Conservation (phyloP, 805 yeast genomes). For the Saturnispora serradocipensis region DNA sequence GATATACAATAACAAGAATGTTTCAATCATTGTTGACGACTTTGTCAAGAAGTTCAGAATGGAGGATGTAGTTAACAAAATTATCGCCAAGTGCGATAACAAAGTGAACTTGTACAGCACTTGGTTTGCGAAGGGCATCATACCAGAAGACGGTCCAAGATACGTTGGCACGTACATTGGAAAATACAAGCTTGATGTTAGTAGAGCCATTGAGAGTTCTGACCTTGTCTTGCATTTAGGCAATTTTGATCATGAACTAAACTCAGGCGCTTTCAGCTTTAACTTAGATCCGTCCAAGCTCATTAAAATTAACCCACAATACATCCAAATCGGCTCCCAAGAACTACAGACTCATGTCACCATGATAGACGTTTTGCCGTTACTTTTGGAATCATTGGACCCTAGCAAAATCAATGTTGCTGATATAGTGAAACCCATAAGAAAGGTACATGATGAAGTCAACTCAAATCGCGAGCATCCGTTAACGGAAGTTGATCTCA, state of each 20-base stretch:
- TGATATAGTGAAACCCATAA: neutral
- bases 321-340: conserved; percentile 28
- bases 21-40: conserved; percentile 35
- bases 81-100: conserved; percentile 26
- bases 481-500: conserved; percentile 28
- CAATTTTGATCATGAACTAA: conserved; percentile 51
- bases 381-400: conserved; percentile 33
- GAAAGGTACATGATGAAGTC: conserved; percentile 5
- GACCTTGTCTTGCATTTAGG: conserved; percentile 74
- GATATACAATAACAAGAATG: conserved; percentile 30
- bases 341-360: conserved; percentile 19
- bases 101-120: conserved; percentile 34
- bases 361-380: conserved; percentile 27
- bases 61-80: conserved; percentile 20
- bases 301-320: conserved; percentile 36
- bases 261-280: conserved; percentile 50
- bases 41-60: conserved; percentile 33
- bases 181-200: conserved; percentile 23
- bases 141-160: conserved; percentile 34
- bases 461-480: conserved; percentile 7
- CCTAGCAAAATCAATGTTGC: conserved; percentile 8
- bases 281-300: conserved; percentile 19
- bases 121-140: conserved; percentile 31
- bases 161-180: conserved; percentile 39
- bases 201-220: conserved; percentile 36